A percentile compares a stretch with the other conserved stretches of the same genome.
These are phyloP conservation scores for Phytophthora litchii DNA, from an alignment of 352 stramenopile species.

Conservation along the genomic window DNA sequence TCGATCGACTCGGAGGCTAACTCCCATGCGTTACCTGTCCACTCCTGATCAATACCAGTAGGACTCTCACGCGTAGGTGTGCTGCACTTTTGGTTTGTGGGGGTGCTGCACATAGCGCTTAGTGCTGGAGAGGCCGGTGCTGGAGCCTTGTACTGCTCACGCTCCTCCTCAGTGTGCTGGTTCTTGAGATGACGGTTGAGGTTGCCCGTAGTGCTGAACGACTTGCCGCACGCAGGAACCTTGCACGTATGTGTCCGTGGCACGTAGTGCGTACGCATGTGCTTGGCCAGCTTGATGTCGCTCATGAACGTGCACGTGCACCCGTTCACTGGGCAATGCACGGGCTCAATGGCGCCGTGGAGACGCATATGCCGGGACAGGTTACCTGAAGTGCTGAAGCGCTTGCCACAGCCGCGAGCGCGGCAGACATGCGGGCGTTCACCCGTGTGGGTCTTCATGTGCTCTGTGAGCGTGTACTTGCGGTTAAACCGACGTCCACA, in stretches of 20 bases:
- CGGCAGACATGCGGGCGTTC: slow-evolving; percentile 50
- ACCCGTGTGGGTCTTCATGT: slow-evolving; percentile 81
- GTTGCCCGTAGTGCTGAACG: slow-evolving; percentile 59
- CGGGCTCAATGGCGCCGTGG: slow-evolving; percentile 45
- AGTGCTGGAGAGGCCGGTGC: slow-evolving; percentile 11
- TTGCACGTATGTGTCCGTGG: slow-evolving; percentile 45
- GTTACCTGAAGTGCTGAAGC: slow-evolving; percentile 60
- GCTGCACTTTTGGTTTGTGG: slow-evolving; percentile 26
- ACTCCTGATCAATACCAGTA: slow-evolving; percentile 40
- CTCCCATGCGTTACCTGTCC: slow-evolving; percentile 28
- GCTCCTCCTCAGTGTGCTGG: slow-evolving; percentile 40
- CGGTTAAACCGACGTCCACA: slow-evolving; percentile 66
- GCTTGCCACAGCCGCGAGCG: slow-evolving; percentile 45
- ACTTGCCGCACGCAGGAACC: slow-evolving; percentile 44
- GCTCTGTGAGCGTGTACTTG: slow-evolving; percentile 74
- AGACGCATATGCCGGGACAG: slow-evolving; percentile 53
- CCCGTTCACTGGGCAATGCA: slow-evolving; percentile 33
- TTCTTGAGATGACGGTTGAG: slow-evolving; percentile 59
- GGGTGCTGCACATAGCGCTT: slow-evolving; percentile 29
- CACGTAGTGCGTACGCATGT: slow-evolving; percentile 51
- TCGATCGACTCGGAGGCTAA: slow-evolving; percentile 19
- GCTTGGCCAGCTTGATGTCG: slow-evolving; percentile 48
- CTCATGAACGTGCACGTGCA: slow-evolving; percentile 43
- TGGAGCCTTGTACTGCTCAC: slow-evolving; percentile 20
- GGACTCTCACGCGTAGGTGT: slow-evolving; percentile 31